These are phyloP conservation scores for Fonsecaea multimorphosa DNA, from an alignment of 2,329 filamentous ascomycete species.

Conservation along the genomic window DNA sequence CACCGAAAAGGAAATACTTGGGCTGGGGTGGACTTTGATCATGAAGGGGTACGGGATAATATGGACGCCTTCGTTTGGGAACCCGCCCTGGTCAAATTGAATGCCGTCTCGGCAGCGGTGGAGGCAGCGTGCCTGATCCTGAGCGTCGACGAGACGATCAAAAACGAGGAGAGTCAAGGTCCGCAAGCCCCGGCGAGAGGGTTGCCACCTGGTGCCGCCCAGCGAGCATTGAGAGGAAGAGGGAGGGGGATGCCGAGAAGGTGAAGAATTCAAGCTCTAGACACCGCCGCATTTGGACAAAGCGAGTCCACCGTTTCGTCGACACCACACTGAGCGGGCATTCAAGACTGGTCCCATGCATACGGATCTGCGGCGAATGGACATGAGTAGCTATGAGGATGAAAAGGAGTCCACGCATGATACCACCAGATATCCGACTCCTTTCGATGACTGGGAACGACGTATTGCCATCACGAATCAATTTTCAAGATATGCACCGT, in stretches of 20 bases:
- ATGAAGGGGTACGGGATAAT: conserved; percentile 93
- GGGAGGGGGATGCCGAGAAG: conserved; percentile 89
- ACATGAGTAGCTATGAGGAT: conserved; percentile 1
- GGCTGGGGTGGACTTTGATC: conserved; percentile 93
- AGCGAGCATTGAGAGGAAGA: conserved; percentile 81
- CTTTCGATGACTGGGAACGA: neutral
- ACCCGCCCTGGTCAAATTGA: conserved; percentile 92
- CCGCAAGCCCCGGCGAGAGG: conserved; percentile 80
- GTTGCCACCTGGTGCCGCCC: conserved; percentile 80
- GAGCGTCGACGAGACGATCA: conserved; percentile 97
- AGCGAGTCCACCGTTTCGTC: neutral
- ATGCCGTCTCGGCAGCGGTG: conserved; percentile 93
- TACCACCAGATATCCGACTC: neutral
- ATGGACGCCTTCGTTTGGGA: conserved; percentile 98
- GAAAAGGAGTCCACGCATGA: conserved; percentile 2
- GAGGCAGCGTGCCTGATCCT: conserved; percentile 95
- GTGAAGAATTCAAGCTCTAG: conserved; percentile 50
- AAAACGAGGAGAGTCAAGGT: conserved; percentile 88
- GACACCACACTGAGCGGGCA: neutral
- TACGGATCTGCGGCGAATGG: neutral
- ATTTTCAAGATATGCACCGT: neutral
- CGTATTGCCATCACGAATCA: neutral
- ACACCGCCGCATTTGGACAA: neutral
- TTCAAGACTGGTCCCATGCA: conserved; percentile 2
- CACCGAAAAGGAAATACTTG: conserved; percentile 91